phyloP scores from a whole-genome alignment of 2,329 filamentous ascomycete species.

The Cryphonectria parasitica region DNA sequence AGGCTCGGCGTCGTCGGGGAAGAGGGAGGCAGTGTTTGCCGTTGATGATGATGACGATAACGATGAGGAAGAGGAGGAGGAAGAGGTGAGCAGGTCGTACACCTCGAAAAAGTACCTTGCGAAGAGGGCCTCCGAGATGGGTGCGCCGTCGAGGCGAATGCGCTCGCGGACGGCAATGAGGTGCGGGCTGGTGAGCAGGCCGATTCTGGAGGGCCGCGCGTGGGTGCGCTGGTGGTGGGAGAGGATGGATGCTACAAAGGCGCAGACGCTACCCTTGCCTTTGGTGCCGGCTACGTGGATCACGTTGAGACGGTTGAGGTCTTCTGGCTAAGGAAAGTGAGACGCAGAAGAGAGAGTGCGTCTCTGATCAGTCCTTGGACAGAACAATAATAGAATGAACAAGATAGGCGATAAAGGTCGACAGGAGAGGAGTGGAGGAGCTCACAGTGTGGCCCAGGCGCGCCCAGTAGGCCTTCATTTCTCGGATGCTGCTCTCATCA shows the following conservation, averaged over 20 bases:
- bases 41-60: conserved; percentile 12
- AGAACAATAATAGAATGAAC: background rate
- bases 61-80: conserved; percentile 20
- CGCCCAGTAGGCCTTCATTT: conserved; percentile 78
- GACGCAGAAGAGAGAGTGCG: background rate
- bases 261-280: conserved; percentile 75
- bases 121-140: conserved; percentile 63
- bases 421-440: background rate
- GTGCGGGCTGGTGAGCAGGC: conserved; percentile 72
- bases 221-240: conserved; percentile 48
- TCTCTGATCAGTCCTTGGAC: background rate
- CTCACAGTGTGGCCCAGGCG: conserved; percentile 74
- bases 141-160: conserved; percentile 63
- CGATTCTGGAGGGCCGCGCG: conserved; percentile 50
- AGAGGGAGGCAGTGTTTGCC: conserved; percentile 35
- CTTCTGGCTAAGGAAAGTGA: conserved; percentile 39
- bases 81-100: conserved; percentile 57
- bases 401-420: too few species aligned
- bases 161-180: conserved; percentile 69
- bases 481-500: conserved; percentile 70
- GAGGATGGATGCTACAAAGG: conserved; percentile 68
- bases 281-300: conserved; percentile 77
- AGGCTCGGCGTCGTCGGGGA: conserved; percentile 37
- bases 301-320: conserved; percentile 65
- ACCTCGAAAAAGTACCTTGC: conserved; percentile 70